Percentiles rank a stretch among this genome's conserved stretches.
phyloP scores from a whole-genome alignment of 345 rosid species.

The Sapria himalayana region DNA sequence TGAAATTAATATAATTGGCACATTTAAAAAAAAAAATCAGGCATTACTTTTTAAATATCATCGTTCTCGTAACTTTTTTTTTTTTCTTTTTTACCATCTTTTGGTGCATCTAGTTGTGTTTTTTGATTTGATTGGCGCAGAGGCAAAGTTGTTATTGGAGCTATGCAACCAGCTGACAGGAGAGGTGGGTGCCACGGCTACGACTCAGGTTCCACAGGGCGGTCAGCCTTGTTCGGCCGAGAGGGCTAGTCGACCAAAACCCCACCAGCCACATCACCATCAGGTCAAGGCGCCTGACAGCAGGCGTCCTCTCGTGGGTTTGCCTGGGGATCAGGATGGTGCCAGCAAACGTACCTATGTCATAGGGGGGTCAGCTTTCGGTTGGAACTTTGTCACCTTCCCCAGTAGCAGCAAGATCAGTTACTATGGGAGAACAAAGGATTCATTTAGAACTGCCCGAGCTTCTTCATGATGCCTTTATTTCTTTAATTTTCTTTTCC shows the following conservation, averaged over 20 bases:
- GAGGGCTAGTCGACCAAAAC: slow-evolving; percentile 15
- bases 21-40: too few relatives aligned
- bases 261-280: slow-evolving; percentile 7
- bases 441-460: slow-evolving; percentile 36
- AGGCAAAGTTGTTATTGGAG: slow-evolving; percentile 39
- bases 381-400: slow-evolving; percentile 71
- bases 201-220: slow-evolving; percentile 13
- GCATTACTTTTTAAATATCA: too few relatives aligned
- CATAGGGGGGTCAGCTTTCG: slow-evolving; percentile 76
- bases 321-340: slow-evolving; percentile 11
- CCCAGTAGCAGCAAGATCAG: slow-evolving; percentile 21
- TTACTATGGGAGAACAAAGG: slow-evolving; percentile 57
- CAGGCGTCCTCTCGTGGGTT: slow-evolving; percentile 7
- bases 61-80: too few relatives aligned
- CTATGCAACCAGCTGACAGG: slow-evolving; percentile 32
- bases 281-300: slow-evolving; percentile 14
- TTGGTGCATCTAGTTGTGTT: too few relatives aligned
- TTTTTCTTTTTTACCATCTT: too few relatives aligned
- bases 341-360: slow-evolving; percentile 13
- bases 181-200: slow-evolving; percentile 13
- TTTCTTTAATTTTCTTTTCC: too few relatives aligned
- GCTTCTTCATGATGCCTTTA: slow-evolving; percentile 10
- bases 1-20: too few relatives aligned
- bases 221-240: slow-evolving; percentile 21
- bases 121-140: too few relatives aligned